A percentile compares a stretch with the other conserved stretches of the same genome.
phyloP scores from a whole-genome alignment of 2,329 filamentous ascomycete genomes.

The Fusarium subtropicale region DNA sequence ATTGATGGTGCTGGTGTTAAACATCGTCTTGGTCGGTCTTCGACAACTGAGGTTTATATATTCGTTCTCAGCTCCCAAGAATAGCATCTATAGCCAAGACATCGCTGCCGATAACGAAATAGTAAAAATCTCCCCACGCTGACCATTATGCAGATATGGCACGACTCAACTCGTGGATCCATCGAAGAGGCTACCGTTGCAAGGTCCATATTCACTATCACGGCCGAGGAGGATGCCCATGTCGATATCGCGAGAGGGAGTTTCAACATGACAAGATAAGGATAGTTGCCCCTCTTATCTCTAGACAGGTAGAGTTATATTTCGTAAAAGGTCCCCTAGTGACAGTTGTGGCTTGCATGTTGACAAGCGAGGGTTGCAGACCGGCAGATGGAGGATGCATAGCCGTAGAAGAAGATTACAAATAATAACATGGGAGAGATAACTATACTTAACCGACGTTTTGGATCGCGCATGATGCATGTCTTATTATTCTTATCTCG shows the following conservation, averaged over 20 bases:
- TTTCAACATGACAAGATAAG: neutral
- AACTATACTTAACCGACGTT: neutral
- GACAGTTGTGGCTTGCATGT: neutral
- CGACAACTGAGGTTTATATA: neutral
- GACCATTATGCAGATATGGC: neutral
- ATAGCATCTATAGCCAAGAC: neutral
- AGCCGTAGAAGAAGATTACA: neutral
- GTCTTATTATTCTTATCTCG: neutral
- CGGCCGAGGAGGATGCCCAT: neutral
- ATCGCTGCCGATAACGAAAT: neutral
- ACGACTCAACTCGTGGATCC: neutral
- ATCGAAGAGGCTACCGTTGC: neutral
- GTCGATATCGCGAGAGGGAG: neutral
- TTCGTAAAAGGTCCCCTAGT: neutral
- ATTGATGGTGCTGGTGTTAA: neutral
- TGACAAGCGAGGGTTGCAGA: neutral
- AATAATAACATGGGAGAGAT: neutral
- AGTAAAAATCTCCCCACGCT: neutral
- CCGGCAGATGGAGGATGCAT: neutral
- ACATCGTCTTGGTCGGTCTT: too few relatives aligned
- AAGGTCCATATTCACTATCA: neutral
- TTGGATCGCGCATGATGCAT: neutral
- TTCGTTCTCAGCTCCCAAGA: neutral
- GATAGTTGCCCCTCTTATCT: neutral
- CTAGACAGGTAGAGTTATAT: neutral